Conservation (phyloP, 257 asterid species). For the Petunia secreta region DNA sequence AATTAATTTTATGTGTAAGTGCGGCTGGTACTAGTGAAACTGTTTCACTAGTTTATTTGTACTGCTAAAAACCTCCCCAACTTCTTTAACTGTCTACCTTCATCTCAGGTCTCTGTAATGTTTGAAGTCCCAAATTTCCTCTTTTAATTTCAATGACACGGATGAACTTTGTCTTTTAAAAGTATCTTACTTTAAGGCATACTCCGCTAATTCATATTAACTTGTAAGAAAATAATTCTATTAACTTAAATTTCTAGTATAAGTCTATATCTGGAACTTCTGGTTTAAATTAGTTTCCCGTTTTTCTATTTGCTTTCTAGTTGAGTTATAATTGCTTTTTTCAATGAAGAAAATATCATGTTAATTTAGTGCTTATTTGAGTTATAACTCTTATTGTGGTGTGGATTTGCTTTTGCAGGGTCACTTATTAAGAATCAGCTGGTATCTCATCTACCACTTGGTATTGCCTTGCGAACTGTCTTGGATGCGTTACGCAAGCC, state of each 20-base stretch:
- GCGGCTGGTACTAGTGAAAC: not conserved
- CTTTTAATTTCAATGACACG: not conserved
- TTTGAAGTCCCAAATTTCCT: not conserved
- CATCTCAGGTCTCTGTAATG: not conserved
- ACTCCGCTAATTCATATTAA: not conserved
- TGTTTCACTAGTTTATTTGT: not conserved
- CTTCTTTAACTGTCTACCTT: not conserved
- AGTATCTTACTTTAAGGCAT: not conserved
- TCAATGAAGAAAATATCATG: too few species aligned
- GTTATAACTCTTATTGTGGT: constrained; percentile 9
- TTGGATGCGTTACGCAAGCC: constrained; percentile 95
- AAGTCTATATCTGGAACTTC: not conserved
- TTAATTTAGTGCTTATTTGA: too few species aligned
- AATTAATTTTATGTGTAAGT: not conserved
- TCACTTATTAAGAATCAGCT: constrained; percentile 91
- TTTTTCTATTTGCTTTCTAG: not conserved
- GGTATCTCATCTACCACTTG: constrained; percentile 89
- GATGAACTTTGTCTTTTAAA: not conserved
- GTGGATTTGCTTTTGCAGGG: constrained; percentile 51
- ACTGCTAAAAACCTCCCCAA: not conserved
- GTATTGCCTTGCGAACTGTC: constrained; percentile 93
- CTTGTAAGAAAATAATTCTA: not conserved
- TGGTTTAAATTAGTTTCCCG: not conserved
- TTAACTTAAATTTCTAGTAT: not conserved
- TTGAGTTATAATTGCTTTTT: not conserved